These are phyloP conservation scores for Periconia digitata DNA, from an alignment of 2,329 filamentous ascomycete genomes.

Conservation along the genomic window DNA sequence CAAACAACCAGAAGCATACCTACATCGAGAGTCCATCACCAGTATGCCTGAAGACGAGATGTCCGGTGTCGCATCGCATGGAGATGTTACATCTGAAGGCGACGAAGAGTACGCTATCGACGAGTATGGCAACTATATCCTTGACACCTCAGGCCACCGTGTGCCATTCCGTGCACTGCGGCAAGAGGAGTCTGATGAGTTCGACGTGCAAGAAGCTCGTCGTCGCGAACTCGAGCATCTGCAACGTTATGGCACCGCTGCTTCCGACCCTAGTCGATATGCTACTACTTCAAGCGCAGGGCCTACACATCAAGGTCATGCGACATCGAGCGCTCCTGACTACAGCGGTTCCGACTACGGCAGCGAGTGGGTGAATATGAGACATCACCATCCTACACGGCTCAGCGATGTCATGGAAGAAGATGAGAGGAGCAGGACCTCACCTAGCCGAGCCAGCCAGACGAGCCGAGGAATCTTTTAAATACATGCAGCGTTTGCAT, in stretches of 20 bases:
- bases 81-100: conserved; percentile 36
- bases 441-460: conserved; percentile 40
- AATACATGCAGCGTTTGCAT: not conserved
- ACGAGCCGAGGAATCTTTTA: conserved; percentile 29
- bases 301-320: conserved; percentile 20
- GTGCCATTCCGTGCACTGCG: conserved; percentile 37
- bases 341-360: conserved; percentile 43
- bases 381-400: conserved; percentile 43
- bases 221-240: conserved; percentile 52
- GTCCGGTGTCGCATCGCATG: conserved; percentile 40
- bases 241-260: conserved; percentile 47
- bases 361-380: conserved; percentile 40
- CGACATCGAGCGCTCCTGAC: conserved; percentile 27
- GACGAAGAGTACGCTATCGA: conserved; percentile 44
- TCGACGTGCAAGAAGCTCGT: conserved; percentile 55
- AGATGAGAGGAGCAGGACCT: conserved; percentile 42
- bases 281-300: conserved; percentile 28
- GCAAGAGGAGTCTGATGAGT: conserved; percentile 52
- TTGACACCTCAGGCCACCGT: conserved; percentile 37
- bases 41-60: conserved; percentile 36
- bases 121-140: conserved; percentile 39
- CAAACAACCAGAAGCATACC: conserved; percentile 40
- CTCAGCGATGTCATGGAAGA: conserved; percentile 45
- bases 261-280: conserved; percentile 30
- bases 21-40: conserved; percentile 30